phyloP scores from a whole-genome alignment of 768 basidiomycete species.

The Tricholoma bakamatsutake region DNA sequence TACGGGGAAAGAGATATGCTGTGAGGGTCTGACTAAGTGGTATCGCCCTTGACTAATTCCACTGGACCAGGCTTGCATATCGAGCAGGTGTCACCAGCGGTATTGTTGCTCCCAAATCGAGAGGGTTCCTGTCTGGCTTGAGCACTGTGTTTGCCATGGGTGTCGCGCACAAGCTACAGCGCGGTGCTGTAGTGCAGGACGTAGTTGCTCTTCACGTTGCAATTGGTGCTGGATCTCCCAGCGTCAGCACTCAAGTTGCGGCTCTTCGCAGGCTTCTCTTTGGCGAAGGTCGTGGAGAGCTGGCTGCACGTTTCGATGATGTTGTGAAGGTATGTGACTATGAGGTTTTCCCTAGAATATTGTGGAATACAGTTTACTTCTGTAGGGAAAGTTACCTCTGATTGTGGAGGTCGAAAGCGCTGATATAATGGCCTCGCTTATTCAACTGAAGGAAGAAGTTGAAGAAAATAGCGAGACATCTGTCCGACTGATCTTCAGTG shows the following conservation, averaged over 20 bases:
- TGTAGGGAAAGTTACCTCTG: slow-evolving; percentile 62
- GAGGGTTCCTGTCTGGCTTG: slow-evolving; percentile 57
- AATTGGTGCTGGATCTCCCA: slow-evolving; percentile 40
- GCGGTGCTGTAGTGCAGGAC: slow-evolving; percentile 58
- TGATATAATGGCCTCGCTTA: slow-evolving; percentile 74
- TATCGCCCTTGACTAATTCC: not conserved
- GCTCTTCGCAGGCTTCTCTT: slow-evolving; percentile 62
- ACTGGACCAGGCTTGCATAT: slow-evolving; percentile 51
- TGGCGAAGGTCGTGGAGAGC: slow-evolving; percentile 29
- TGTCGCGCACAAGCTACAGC: slow-evolving; percentile 53
- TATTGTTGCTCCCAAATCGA: slow-evolving; percentile 51
- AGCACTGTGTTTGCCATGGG: slow-evolving; percentile 60
- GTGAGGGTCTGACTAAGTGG: slow-evolving; percentile 34
- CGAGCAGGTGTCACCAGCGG: slow-evolving; percentile 55
- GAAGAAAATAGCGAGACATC: slow-evolving; percentile 35
- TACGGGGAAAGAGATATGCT: slow-evolving; percentile 65
- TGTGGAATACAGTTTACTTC: not conserved
- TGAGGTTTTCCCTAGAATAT: not conserved
- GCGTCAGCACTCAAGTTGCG: slow-evolving; percentile 78
- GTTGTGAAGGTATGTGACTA: slow-evolving; percentile 33
- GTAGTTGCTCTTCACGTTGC: slow-evolving; percentile 61
- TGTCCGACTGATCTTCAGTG: slow-evolving; percentile 56
- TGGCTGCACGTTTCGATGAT: slow-evolving; percentile 39
- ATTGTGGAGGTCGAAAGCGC: slow-evolving; percentile 72
- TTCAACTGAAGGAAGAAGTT: slow-evolving; percentile 61